Percentiles rank a stretch among this genome's conserved stretches.
Evolutionary conservation across 2,329 filamentous ascomycete genomes (phyloP).

Genomic region (Domatiomyces globalis): DNA sequence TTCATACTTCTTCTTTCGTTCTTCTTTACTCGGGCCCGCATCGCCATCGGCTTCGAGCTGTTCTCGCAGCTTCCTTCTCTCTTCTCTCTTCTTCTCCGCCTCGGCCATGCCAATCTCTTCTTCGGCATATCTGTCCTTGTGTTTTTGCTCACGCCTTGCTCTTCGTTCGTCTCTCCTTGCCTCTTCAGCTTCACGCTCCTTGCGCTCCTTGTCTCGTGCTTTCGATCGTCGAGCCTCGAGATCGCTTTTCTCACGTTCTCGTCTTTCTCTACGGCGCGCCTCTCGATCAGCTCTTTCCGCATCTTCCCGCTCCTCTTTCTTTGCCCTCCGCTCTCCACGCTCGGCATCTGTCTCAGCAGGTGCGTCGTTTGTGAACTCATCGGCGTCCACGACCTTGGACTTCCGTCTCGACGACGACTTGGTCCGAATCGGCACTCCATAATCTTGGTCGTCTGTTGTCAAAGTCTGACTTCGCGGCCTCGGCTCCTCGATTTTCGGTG

Average conservation of each 20-base stretch:
- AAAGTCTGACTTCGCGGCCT: conserved; percentile 16
- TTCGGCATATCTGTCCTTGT: conserved; percentile 22
- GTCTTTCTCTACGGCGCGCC: conserved; percentile 25
- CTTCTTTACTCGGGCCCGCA: conserved; percentile 13
- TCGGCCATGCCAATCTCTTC: conserved; percentile 23
- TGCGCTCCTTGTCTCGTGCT: conserved; percentile 31
- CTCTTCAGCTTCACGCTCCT: conserved; percentile 44
- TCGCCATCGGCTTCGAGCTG: conserved; percentile 15
- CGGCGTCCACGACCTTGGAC: conserved; percentile 36
- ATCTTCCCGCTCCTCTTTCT: conserved; percentile 27
- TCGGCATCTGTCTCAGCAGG: conserved; percentile 41
- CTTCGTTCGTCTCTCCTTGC: conserved; percentile 45
- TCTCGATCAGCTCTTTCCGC: conserved; percentile 22
- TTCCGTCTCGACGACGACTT: conserved; percentile 26
- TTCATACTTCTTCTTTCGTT: conserved; percentile 23
- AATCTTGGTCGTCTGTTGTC: conserved; percentile 15
- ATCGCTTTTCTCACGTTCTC: conserved; percentile 42
- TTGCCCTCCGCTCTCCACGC: conserved; percentile 47
- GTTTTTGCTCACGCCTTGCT: conserved; percentile 32
- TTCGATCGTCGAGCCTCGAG: conserved; percentile 36
- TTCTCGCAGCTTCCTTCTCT: conserved; percentile 14
- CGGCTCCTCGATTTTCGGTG: conserved; percentile 21
- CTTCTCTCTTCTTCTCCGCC: conserved; percentile 28
- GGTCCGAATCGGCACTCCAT: conserved; percentile 12
- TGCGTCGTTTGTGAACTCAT: conserved; percentile 33